Evolutionary conservation across 2,329 filamentous ascomycete species (phyloP).

Genomic region (Trichoderma sp.): DNA sequence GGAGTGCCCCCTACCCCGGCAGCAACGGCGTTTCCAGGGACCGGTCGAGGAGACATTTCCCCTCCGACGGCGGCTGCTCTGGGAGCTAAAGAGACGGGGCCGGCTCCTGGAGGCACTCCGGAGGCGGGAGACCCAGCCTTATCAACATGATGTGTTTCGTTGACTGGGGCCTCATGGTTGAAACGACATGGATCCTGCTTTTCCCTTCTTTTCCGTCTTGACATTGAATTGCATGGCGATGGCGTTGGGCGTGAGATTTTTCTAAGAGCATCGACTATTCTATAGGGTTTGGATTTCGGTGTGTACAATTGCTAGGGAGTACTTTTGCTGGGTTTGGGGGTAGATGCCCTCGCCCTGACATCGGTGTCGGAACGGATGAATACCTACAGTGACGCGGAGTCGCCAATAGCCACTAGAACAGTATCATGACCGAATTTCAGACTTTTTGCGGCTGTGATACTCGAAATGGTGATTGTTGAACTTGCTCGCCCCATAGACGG

Average conservation of each 20-base stretch:
- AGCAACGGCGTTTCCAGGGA: not conserved
- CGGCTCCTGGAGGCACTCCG: not conserved
- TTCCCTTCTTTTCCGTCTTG: not conserved
- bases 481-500: too few species aligned
- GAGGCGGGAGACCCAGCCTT: not conserved
- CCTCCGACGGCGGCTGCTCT: not conserved
- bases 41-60: not conserved
- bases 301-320: not conserved
- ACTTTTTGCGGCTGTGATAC: too few species aligned
- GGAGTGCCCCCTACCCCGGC: not conserved
- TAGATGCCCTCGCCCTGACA: not conserved
- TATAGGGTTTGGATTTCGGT: not conserved
- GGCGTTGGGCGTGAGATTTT: conserved; percentile 32
- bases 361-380: not conserved
- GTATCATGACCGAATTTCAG: too few species aligned
- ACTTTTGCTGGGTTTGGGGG: not conserved
- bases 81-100: not conserved
- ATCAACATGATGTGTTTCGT: not conserved
- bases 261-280: not conserved
- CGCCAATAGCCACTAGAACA: too few species aligned
- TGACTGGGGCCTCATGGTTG: not conserved
- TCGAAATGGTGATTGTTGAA: too few species aligned
- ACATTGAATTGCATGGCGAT: conserved; percentile 35
- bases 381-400: not conserved
- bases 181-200: not conserved